phyloP scores from a whole-genome alignment of 257 asterid species.

The Nyctanthes arbortristis region DNA sequence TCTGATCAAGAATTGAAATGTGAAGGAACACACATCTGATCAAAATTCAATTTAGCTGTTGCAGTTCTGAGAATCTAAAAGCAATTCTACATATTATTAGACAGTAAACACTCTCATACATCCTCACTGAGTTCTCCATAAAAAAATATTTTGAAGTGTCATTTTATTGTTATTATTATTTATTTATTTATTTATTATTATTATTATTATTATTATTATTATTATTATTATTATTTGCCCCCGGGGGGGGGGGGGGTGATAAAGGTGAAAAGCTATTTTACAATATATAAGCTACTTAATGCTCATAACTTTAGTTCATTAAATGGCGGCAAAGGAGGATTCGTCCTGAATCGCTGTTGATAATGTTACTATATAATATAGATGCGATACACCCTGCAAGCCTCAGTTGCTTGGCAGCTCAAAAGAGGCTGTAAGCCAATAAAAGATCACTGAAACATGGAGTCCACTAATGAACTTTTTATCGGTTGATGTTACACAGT shows the following conservation, averaged over 20 bases:
- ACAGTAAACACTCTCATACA: neutral
- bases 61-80: neutral
- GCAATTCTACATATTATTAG: neutral
- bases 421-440: neutral
- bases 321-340: neutral
- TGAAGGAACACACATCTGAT: neutral
- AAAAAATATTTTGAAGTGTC: neutral
- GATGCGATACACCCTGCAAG: neutral
- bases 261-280: neutral
- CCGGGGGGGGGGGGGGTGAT: neutral
- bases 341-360: neutral
- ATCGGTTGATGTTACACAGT: neutral
- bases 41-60: neutral
- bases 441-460: neutral
- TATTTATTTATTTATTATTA: too few species aligned
- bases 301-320: neutral
- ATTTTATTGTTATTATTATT: neutral
- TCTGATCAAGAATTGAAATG: constrained; percentile 2
- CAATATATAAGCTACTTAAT: neutral
- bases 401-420: neutral
- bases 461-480: neutral
- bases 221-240: too few species aligned
- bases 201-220: too few species aligned
- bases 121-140: neutral
- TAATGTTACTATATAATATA: neutral